Percentiles rank a stretch among this genome's conserved stretches.
Conservation (phyloP, 73 alveolate genomes). For the Stentor coeruleus region DNA sequence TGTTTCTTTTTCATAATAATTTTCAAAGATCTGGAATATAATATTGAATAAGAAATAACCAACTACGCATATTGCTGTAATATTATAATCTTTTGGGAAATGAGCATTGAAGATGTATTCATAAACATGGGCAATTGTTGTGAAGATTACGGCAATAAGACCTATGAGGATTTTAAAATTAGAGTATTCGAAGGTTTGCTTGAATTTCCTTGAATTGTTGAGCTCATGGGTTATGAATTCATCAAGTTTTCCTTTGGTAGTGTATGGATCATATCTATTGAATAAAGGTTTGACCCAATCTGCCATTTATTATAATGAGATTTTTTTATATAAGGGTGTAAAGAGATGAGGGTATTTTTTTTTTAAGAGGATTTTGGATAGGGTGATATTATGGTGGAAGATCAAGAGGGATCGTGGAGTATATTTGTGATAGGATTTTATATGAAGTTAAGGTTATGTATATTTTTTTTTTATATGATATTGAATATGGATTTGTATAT, state of each 20-base stretch:
- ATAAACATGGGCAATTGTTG: constrained; percentile 4
- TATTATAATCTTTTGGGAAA: constrained; percentile 16
- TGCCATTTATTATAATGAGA: too few relatives aligned
- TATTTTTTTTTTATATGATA: too few relatives aligned
- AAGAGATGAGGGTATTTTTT: too few relatives aligned
- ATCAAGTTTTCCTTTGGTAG: constrained; percentile 3
- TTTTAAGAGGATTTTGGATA: too few relatives aligned
- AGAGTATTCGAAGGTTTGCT: neutral
- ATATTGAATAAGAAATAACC: constrained; percentile 6
- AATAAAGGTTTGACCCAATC: constrained; percentile 1
- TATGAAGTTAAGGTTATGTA: too few relatives aligned
- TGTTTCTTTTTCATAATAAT: neutral
- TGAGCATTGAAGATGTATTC: constrained; percentile 5
- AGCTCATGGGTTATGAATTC: neutral
- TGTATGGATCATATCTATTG: constrained; percentile 22
- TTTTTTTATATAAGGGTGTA: too few relatives aligned
- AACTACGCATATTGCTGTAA: neutral
- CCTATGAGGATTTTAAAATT: constrained; percentile 3
- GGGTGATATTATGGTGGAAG: too few relatives aligned
- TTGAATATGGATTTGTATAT: too few relatives aligned
- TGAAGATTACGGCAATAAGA: neutral
- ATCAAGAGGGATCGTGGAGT: too few relatives aligned
- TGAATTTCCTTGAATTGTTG: neutral
- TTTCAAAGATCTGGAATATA: neutral
- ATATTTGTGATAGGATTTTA: too few relatives aligned